phyloP scores from a whole-genome alignment of 2,329 filamentous ascomycete species.

The Neoscytalidium dimidiatum region DNA sequence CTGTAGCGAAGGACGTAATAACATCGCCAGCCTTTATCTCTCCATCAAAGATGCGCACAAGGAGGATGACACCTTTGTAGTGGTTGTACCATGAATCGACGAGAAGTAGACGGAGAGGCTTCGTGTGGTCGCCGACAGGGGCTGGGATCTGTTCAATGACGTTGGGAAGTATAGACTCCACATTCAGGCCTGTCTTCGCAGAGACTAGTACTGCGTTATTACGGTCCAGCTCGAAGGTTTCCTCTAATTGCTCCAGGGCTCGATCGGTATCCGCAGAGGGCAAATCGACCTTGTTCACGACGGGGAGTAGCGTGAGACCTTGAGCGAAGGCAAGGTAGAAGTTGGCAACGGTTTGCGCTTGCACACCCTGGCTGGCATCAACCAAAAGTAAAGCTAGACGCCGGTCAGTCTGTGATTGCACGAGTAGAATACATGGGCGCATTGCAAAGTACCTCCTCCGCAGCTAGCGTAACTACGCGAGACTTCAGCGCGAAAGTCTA shows the following conservation, averaged over 20 bases:
- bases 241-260: conserved; percentile 82
- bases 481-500: conserved; percentile 96
- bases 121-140: conserved; percentile 71
- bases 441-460: conserved; percentile 61
- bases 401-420: conserved; percentile 13
- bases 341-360: conserved; percentile 97
- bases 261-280: conserved; percentile 83
- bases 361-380: conserved; percentile 93
- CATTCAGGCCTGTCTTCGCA: conserved; percentile 90
- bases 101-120: conserved; percentile 79
- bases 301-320: conserved; percentile 80
- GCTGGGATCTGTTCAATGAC: conserved; percentile 84
- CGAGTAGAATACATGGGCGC: not conserved
- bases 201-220: conserved; percentile 76
- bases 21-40: conserved; percentile 79
- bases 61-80: conserved; percentile 88
- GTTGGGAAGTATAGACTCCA: conserved; percentile 77
- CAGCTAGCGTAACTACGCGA: conserved; percentile 95
- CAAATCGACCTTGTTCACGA: conserved; percentile 96
- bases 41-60: conserved; percentile 91
- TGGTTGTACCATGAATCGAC: conserved; percentile 99
- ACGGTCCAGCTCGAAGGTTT: conserved; percentile 84
- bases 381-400: conserved; percentile 77
- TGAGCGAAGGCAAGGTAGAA: conserved; percentile 97
- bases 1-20: conserved; percentile 84